Percentiles rank a stretch among this genome's conserved stretches.
phyloP scores from a whole-genome alignment of 371 early-diverging fungal species.

The Lichtheimia corymbifera region DNA sequence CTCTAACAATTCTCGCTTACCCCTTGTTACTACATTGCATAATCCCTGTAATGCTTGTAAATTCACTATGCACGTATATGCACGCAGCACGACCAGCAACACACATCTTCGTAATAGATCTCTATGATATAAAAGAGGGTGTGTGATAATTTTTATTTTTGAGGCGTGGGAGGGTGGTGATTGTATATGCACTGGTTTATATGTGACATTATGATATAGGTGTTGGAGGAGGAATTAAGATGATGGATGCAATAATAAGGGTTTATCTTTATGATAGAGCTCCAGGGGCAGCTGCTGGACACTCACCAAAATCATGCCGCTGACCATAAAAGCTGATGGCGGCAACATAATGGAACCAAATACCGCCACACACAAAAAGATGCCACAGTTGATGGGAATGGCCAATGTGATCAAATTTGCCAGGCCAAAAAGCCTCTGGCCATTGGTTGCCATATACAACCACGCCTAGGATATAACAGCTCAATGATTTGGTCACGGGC shows the following conservation, averaged over 20 bases:
- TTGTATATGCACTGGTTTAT: no score
- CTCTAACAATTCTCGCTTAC: no score
- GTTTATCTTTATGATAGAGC: background rate
- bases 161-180: no score
- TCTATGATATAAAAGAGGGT: background rate
- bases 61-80: no score
- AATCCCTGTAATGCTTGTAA: no score
- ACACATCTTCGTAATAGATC: background rate
- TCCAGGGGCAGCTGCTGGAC: conserved; percentile 12
- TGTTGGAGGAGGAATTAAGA: background rate
- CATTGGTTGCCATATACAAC: conserved; percentile 69
- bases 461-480: conserved; percentile 43
- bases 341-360: conserved; percentile 68
- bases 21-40: no score
- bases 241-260: background rate
- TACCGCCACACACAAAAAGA: conserved; percentile 69
- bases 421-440: conserved; percentile 76
- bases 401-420: conserved; percentile 71
- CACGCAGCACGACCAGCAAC: no score
- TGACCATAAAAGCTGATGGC: conserved; percentile 50
- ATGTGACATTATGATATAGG: no score
- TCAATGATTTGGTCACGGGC: conserved; percentile 44
- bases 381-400: conserved; percentile 87
- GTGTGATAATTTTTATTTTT: background rate
- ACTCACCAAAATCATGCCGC: conserved; percentile 38